Conservation (phyloP, 2,329 filamentous ascomycete genomes). For the Ophiocordyceps sinensis region DNA sequence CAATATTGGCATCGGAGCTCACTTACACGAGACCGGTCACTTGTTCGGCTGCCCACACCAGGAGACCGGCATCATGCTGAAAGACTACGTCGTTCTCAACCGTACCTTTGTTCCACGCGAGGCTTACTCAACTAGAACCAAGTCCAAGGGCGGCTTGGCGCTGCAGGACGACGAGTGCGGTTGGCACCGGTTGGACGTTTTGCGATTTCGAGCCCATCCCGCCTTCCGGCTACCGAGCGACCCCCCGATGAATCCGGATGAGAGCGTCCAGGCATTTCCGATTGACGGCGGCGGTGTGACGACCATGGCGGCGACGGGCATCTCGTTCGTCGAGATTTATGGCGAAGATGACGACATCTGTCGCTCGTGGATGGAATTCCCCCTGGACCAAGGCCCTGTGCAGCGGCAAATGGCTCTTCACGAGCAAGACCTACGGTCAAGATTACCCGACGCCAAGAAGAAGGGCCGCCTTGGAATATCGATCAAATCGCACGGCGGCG, state of each 20-base stretch:
- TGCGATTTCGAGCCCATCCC: slow-evolving; percentile 82
- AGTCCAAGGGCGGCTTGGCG: slow-evolving; percentile 65
- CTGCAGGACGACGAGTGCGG: slow-evolving; percentile 68
- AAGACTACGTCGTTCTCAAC: slow-evolving; percentile 75
- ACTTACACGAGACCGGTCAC: slow-evolving; percentile 83
- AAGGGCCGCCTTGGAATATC: slow-evolving; percentile 57
- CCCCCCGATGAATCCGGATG: slow-evolving; percentile 45
- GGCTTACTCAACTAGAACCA: slow-evolving; percentile 75
- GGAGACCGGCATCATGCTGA: slow-evolving; percentile 80
- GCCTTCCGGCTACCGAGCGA: slow-evolving; percentile 80
- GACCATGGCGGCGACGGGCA: slow-evolving; percentile 64
- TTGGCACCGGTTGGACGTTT: slow-evolving; percentile 80
- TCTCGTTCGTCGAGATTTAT: slow-evolving; percentile 76
- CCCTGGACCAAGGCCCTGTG: slow-evolving; percentile 43
- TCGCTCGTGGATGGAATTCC: slow-evolving; percentile 68
- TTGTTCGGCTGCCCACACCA: slow-evolving; percentile 83
- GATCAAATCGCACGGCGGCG: slow-evolving; percentile 63
- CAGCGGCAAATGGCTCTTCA: slow-evolving; percentile 61
- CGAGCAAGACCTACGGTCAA: slow-evolving; percentile 58
- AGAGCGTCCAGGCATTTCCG: slow-evolving; percentile 73
- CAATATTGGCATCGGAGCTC: slow-evolving; percentile 84
- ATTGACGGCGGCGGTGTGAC: slow-evolving; percentile 65
- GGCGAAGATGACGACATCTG: slow-evolving; percentile 70
- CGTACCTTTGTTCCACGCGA: slow-evolving; percentile 71
- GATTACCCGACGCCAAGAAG: slow-evolving; percentile 57